Evolutionary conservation across 495 filamentous ascomycete genomes (phyloP), one percentile per base, ranked within the genome.

Genomic region (Cercophora sp.): DNA sequence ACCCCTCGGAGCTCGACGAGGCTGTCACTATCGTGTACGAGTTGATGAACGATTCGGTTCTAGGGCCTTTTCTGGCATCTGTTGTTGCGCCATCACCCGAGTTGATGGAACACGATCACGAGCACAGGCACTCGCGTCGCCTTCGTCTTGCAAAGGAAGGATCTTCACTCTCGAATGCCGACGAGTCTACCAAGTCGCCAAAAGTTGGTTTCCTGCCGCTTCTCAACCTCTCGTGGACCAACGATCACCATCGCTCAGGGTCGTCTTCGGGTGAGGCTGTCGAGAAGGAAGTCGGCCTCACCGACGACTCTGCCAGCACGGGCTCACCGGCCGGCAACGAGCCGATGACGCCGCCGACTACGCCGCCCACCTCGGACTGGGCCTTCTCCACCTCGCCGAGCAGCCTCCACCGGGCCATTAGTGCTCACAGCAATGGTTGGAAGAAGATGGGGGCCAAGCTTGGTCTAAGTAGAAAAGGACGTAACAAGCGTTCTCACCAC

Each of bases 1-100:
- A 77, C 18, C 94, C 93, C 3, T 79, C 86, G 42, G 79, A 82
- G 26, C 76, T 99, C 20, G 89, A 94, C 60, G 76, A 85, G n/a
- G 93, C 93, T n/a, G 89, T 93, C 15, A 79, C 83, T 51, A 92
- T 94, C 46, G 86, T 96, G 13, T 89, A 91, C 65, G 92, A 97
- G 52, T 72, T 99, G 53, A 97, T 99, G 89, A 91, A 96, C 61
- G 93, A 96, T 60, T 96, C 89, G 2, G 89, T 97, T 2, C 74
- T 93, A 25, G 84, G 88, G 1, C 86, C 89, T 0, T 94, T 93
- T 65, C 72, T 93, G 16, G 89, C 88, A 59, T 79, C 77, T 5
- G 70, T 78, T 48, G 58, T 72, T 31, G 64, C 71, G 25, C 56
- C 71, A 44, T 58, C 65, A 19, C 54, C 66, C 16, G 48, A 65